Conservation (phyloP, 306 rosid genomes). For the Vachellia collinsii region DNA sequence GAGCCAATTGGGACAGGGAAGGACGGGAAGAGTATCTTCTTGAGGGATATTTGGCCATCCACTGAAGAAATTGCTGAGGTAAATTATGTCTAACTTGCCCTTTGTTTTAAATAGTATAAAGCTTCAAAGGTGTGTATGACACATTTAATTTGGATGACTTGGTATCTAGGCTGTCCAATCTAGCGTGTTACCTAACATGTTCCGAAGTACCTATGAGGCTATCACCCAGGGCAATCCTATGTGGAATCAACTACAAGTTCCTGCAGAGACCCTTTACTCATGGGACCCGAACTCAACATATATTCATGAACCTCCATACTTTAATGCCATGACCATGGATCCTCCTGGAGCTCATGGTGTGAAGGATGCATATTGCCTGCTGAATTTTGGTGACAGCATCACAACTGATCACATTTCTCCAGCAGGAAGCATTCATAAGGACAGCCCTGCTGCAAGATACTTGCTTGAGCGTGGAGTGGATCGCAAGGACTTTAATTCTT, state of each 20-base stretch:
- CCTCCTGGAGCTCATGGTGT: conserved; percentile 98
- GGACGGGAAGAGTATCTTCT: conserved; percentile 77
- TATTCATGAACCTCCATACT: conserved; percentile 98
- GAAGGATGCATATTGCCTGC: conserved; percentile 93
- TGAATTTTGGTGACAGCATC: conserved; percentile 96
- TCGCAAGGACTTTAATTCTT: conserved; percentile 93
- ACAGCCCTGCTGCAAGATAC: conserved; percentile 94
- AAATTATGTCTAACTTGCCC: conserved; percentile 26
- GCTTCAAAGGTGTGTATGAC: conserved; percentile 13
- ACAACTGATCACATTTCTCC: conserved; percentile 99
- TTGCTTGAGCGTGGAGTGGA: conserved; percentile 84
- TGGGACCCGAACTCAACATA: conserved; percentile 97
- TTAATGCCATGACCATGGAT: conserved; percentile 89
- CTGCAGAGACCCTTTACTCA: conserved; percentile 73
- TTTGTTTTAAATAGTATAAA: conserved; percentile 6
- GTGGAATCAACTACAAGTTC: conserved; percentile 91
- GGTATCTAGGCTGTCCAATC: conserved; percentile 83
- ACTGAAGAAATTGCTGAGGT: conserved; percentile 89
- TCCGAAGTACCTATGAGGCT: conserved; percentile 86
- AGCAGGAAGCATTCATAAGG: conserved; percentile 95
- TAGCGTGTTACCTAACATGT: conserved; percentile 92
- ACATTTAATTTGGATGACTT: conserved; percentile 40
- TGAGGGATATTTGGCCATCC: conserved; percentile 89
- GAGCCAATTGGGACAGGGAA: conserved; percentile 91
- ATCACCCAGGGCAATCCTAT: conserved; percentile 88